A percentile compares a stretch with the other conserved stretches of the same genome.
Evolutionary conservation across 2,329 filamentous ascomycete genomes (phyloP).

Genomic region (Cordyceps cateniannulata): DNA sequence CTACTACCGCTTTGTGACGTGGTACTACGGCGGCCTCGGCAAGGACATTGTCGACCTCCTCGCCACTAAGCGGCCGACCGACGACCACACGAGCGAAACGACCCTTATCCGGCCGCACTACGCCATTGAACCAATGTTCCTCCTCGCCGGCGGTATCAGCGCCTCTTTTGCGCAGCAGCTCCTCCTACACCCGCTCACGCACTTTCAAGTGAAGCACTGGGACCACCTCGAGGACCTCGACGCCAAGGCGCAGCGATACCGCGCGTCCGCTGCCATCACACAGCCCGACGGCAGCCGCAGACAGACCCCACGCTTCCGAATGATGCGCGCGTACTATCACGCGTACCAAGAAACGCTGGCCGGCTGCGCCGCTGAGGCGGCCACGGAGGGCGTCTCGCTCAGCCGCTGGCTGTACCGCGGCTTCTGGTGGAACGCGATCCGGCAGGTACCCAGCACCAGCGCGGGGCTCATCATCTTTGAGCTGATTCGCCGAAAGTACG

Average conservation of each 20-base stretch:
- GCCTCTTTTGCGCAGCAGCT: constrained; percentile 64
- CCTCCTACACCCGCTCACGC: constrained; percentile 63
- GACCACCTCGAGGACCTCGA: constrained; percentile 67
- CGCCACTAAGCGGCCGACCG: constrained; percentile 37
- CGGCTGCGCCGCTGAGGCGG: constrained; percentile 53
- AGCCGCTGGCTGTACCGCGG: constrained; percentile 61
- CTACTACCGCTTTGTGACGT: constrained; percentile 63
- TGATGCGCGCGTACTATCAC: constrained; percentile 60
- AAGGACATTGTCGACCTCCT: constrained; percentile 45
- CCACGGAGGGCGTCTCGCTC: constrained; percentile 48
- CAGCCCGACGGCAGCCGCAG: constrained; percentile 25
- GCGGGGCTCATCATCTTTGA: constrained; percentile 76
- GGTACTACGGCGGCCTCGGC: constrained; percentile 58
- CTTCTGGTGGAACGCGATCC: constrained; percentile 65
- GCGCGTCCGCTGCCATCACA: constrained; percentile 22
- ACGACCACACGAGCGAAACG: constrained; percentile 20
- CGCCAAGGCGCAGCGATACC: constrained; percentile 45
- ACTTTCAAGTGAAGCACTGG: constrained; percentile 68
- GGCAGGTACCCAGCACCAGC: constrained; percentile 70
- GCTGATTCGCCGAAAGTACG: constrained; percentile 66
- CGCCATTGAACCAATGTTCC: constrained; percentile 64
- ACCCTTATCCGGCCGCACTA: constrained; percentile 66
- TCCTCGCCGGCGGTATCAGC: constrained; percentile 61
- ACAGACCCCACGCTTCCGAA: constrained; percentile 39
- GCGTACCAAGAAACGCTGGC: constrained; percentile 64